Base-by-base conservation (phyloP, 371 early-diverging fungal species). In the Aphelidium insulamus region DNA sequence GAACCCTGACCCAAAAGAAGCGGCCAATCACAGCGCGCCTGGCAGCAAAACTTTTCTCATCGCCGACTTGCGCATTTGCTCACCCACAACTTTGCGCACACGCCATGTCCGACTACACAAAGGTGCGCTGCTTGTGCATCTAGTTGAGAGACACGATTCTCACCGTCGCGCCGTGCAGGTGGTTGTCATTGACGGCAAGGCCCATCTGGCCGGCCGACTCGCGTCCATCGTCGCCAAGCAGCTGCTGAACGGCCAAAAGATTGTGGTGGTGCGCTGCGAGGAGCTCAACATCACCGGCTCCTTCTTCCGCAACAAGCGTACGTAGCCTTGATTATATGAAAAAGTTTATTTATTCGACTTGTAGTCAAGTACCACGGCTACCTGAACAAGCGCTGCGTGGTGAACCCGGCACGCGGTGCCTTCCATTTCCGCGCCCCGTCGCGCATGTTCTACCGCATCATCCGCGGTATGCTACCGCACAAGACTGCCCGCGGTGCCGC, bases 351-450 rank as follows among this genome's bases (percentile, higher is more conserved):
- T 5, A 5, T 23, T 37, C 11, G 17, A 20, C 18, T 10, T 35
- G 26, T 50, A 80, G 84, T 83, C 49, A 86, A 80, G 74, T 94
- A 87, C 76, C 80, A 83, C 57, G 71, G 69, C 51, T 97, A 80
- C 75, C 72, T 97, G 57, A 79, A 79, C 66, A 99, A 99, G 82
- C 94, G 97, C 57, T 84, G 85, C 61, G 47, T 91, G 54, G 84
- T 95, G 50, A 99, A 99, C 77, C 99, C 99, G 55, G 55, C 57
- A 40, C 82, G 75, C 49, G 99, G 99, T 54, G 79, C 97, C 30
- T 97, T 92, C 86, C 99, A 99, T 60, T 95, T 91, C 83, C 77
- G 83, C 47, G 94, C 97, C 45, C 99, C 99, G 36, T 88, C 90
- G 40, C 87, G 86, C 60, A 84, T 90, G 69, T 86, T 99, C 70